phyloP scores from a whole-genome alignment of 495 filamentous ascomycete genomes.

The Penicillium subrubescens region DNA sequence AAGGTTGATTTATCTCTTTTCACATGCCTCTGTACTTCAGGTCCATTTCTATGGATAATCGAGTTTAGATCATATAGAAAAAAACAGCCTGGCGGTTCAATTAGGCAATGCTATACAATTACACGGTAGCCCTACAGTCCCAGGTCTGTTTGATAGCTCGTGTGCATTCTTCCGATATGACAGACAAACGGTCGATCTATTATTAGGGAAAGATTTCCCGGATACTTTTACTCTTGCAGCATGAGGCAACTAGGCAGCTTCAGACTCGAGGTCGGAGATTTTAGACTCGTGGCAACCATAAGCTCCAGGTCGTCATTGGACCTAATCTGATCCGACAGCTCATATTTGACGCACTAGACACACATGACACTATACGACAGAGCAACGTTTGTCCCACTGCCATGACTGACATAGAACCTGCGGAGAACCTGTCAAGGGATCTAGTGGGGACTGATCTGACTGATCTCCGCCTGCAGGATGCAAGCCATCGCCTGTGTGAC shows the following conservation, averaged over 20 bases:
- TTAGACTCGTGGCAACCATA: neutral
- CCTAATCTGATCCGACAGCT: neutral
- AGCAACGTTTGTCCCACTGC: neutral
- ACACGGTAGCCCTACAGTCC: too few species aligned
- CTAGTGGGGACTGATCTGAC: neutral
- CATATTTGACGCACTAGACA: neutral
- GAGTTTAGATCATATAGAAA: too few species aligned
- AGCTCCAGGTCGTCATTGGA: neutral
- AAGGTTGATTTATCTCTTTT: too few species aligned
- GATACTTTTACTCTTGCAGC: neutral
- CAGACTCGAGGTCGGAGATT: neutral
- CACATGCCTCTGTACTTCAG: too few species aligned
- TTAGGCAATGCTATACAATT: too few species aligned
- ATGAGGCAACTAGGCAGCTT: neutral
- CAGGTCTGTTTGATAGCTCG: neutral
- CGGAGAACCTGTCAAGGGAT: neutral
- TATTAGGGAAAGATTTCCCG: neutral
- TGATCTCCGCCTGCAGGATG: constrained; percentile 13
- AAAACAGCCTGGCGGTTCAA: too few species aligned
- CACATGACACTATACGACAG: neutral
- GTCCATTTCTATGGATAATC: too few species aligned
- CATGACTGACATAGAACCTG: constrained; percentile 1
- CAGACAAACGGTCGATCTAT: neutral
- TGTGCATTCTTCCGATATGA: neutral
- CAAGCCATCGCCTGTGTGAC: constrained; percentile 5